Base-by-base conservation (phyloP, 805 yeast species). In the Starmerella etchellsii region DNA sequence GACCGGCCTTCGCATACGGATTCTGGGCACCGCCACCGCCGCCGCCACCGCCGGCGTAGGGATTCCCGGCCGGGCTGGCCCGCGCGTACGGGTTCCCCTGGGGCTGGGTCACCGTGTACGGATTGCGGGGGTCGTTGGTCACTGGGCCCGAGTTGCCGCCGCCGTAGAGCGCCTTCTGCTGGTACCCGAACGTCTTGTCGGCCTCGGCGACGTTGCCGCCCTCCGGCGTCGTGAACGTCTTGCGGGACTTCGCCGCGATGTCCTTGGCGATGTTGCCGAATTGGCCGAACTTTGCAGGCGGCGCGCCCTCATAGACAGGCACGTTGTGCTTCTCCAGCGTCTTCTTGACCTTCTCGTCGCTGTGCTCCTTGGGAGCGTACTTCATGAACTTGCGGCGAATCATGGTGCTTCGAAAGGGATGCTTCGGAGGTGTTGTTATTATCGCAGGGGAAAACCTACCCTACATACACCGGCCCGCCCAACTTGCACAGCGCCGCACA, bases 251-350 rank as follows among this genome's bases (percentile, higher is more conserved):
- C 25, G 45, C 37, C 9, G 50, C 62, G 25, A 68, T 53, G 42
- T 68, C 68, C 43, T 64, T 66, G 25, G 77, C 77, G 51, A 70
- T 66, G 37, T 60, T 61, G 39, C 59, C 60, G 56, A 68, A 72
- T 18, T 73, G 74, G 14, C 70, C 67, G 49, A 72, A 72, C 58
- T 70, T 70, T 46, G 68, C 68, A 42, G 64, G 61, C 33, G 73
- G 59, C 14, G 54, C 37, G 20, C 58, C 60, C 6, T 58, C 48
- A 40, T 61, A 65, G 22, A 70, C 65, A 11, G 70, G 50, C 28
- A 71, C 62, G 8, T 74, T 74, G 21, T 58, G 52, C 19, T 54
- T 54, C 43, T 58, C 61, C 43, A 72, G 57, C 28, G 59, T 61
- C 35, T 64, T 64, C 36, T 62, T 54, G 43, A 69, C 54, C 54